Evolutionary conservation across 2,329 filamentous ascomycete species (phyloP), one percentile per base, ranked within the genome.

Genomic region (Claviceps pazoutovae): DNA sequence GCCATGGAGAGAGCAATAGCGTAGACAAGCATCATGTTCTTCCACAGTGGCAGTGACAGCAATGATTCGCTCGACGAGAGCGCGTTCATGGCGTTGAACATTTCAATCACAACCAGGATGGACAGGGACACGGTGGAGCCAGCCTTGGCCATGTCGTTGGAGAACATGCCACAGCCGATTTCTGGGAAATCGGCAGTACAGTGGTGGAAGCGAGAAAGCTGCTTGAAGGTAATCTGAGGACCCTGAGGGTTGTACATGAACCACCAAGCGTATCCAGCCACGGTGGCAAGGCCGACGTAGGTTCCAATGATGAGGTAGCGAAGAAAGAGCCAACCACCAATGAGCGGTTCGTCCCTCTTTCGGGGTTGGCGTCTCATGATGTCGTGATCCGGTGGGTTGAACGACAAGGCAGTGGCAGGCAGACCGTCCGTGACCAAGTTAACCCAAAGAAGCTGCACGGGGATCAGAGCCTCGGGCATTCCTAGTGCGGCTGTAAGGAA

Each of bases 181-280:
- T 91, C 84, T 0, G 89, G 80, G 72, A 95, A 97, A 53, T 88
- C 75, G 16, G 86, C 63, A 0, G 84, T 84, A 79, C 93, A 98
- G 65, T 84, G 83, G 73, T 98, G 93, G 82, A 97, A 98, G 71
- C 94, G 86, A 23, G 85, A 75, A 58, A 98, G 75, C 66, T 98
- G 88, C 67, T 79, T 85, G 73, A 97, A 95, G 56, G 75, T 82
- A 69, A 98, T 95, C 67, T 95, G 87, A 23, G 93, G 93, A 0
- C 93, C 93, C 58, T 83, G 81, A 8, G 82, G 71, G 72, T 97
- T 91, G 75, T 86, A 95, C 85, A 98, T 90, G 75, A 97, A 98
- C 88, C 89, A 98, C 93, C 93, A 98, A n/a, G 88, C 91, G 65
- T 98, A 98, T 46, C 94, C 93, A 63, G 85, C 89, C 19, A 98